Evolutionary conservation across 1,139 yeast species (phyloP).

Genomic region (Ogataea hybrid): DNA sequence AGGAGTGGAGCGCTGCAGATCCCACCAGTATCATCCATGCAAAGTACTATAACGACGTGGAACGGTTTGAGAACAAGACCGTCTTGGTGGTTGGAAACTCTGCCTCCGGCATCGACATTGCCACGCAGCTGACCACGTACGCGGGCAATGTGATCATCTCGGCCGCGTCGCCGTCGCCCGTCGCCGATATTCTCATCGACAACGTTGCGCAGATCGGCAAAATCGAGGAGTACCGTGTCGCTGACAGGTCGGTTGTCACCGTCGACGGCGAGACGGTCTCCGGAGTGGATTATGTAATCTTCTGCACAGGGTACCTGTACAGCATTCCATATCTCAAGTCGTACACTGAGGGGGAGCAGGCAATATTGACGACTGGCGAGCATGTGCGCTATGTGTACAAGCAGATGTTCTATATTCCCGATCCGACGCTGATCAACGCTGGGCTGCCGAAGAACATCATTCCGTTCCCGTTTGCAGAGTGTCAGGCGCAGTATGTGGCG

Average conservation of each 20-base stretch:
- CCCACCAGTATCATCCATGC: slow-evolving; percentile 43
- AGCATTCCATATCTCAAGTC: slow-evolving; percentile 42
- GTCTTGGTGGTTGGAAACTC: slow-evolving; percentile 49
- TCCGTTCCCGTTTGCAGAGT: slow-evolving; percentile 49
- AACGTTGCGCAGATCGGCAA: slow-evolving; percentile 35
- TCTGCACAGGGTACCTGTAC: slow-evolving; percentile 51
- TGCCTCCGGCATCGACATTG: slow-evolving; percentile 48
- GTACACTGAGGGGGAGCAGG: slow-evolving; percentile 29
- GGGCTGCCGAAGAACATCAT: slow-evolving; percentile 41
- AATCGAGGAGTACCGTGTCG: slow-evolving; percentile 32
- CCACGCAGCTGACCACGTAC: slow-evolving; percentile 41
- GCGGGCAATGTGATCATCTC: slow-evolving; percentile 42
- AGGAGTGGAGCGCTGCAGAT: slow-evolving; percentile 36
- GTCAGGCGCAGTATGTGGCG: slow-evolving; percentile 45
- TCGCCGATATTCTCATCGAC: slow-evolving; percentile 33
- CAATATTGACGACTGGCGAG: slow-evolving; percentile 36
- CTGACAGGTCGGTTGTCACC: slow-evolving; percentile 33
- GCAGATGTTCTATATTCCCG: slow-evolving; percentile 45
- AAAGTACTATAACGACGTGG: slow-evolving; percentile 39
- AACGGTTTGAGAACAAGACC: slow-evolving; percentile 35
- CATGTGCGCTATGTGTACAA: slow-evolving; percentile 38
- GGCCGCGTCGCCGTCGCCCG: slow-evolving; percentile 32
- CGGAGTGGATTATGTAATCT: slow-evolving; percentile 40
- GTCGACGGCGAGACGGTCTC: slow-evolving; percentile 31
- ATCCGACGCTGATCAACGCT: slow-evolving; percentile 42